A percentile compares a stretch with the other conserved stretches of the same genome.
phyloP scores from a whole-genome alignment of 257 asterid species.

The Fraxinus excelsior region DNA sequence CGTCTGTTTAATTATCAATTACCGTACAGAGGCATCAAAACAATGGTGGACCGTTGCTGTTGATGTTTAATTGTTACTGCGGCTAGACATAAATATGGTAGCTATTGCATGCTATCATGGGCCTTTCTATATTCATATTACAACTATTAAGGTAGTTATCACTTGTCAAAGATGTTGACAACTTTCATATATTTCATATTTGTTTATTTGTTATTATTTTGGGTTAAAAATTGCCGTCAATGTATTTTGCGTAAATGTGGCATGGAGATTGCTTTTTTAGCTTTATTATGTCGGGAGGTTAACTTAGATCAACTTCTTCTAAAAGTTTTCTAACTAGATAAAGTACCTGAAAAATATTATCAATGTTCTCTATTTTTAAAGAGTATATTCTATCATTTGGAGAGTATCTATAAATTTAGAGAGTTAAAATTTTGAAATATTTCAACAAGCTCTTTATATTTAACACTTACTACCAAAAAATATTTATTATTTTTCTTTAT shows the following conservation, averaged over 20 bases:
- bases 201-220: background rate
- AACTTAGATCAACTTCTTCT: no score
- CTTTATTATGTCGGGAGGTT: background rate
- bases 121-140: slow-evolving; percentile 18
- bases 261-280: background rate
- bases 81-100: background rate
- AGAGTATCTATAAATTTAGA: no score
- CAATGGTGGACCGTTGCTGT: background rate
- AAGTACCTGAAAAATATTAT: no score
- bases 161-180: slow-evolving; percentile 4
- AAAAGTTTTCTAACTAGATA: no score
- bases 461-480: no score
- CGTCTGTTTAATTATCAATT: background rate
- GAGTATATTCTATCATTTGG: no score
- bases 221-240: background rate
- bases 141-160: slow-evolving; percentile 21
- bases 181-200: background rate
- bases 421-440: no score
- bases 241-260: background rate
- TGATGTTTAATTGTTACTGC: background rate
- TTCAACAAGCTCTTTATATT: no score
- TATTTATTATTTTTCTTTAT: no score
- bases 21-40: background rate
- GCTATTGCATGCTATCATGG: slow-evolving; percentile 11
- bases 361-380: no score